These are phyloP conservation scores for Penicillium sp. DNA, from an alignment of 2,329 filamentous ascomycete species.

Conservation along the genomic window DNA sequence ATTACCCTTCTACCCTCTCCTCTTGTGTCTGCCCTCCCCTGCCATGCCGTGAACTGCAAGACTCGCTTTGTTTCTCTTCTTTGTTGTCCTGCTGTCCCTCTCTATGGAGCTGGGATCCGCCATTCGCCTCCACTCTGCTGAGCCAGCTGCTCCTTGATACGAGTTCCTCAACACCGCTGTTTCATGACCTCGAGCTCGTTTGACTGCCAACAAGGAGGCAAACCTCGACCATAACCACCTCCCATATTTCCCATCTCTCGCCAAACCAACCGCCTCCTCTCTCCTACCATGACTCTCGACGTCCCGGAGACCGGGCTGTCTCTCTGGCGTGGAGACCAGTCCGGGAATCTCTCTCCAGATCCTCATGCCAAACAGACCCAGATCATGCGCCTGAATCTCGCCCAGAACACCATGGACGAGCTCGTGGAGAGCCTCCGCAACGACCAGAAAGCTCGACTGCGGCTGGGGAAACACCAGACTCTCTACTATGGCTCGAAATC, in stretches of 20 bases:
- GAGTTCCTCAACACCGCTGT: constrained; percentile 5
- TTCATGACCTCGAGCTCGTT: not conserved
- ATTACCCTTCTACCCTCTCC: not conserved
- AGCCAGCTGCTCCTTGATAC: constrained; percentile 12
- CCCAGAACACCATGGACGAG: constrained; percentile 43
- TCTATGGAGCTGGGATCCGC: constrained; percentile 16
- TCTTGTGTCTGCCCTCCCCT: not conserved
- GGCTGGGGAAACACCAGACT: constrained; percentile 49
- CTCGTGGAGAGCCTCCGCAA: constrained; percentile 41
- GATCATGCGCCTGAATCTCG: constrained; percentile 46
- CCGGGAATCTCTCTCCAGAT: constrained; percentile 23
- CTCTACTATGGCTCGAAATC: constrained; percentile 57
- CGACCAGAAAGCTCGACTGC: constrained; percentile 42
- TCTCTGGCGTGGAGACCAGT: constrained; percentile 32
- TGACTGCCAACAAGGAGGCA: not conserved
- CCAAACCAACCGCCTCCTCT: constrained; percentile 7
- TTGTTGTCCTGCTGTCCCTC: constrained; percentile 9
- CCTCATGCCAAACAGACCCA: constrained; percentile 33
- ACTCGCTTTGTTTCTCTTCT: constrained; percentile 3
- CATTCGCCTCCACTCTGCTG: constrained; percentile 15
- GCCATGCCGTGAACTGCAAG: constrained; percentile 1
- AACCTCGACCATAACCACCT: not conserved
- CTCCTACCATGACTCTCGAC: constrained; percentile 30
- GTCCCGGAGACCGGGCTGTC: constrained; percentile 38
- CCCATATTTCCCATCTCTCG: not conserved